Evolutionary conservation across 768 basidiomycete genomes (phyloP).

Genomic region (Austroboletus festivus): DNA sequence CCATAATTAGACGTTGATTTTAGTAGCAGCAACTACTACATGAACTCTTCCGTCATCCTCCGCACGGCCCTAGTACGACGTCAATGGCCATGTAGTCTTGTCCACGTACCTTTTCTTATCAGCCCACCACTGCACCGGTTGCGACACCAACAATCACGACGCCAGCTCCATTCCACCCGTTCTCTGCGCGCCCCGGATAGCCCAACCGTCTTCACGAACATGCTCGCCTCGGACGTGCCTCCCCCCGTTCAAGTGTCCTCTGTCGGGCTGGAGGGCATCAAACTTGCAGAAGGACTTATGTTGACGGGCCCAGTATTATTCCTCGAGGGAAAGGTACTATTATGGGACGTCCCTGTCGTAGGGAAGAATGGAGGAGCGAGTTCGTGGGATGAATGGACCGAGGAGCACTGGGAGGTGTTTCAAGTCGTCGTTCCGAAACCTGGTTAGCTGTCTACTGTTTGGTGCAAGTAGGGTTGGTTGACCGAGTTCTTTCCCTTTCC

Average conservation of each 20-base stretch:
- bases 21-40: too few relatives aligned
- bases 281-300: conserved; percentile 74
- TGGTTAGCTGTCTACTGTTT: conserved; percentile 46
- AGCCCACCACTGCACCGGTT: not conserved
- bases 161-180: conserved; percentile 16
- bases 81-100: not conserved
- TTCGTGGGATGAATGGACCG: conserved; percentile 67
- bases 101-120: not conserved
- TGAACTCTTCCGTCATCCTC: conserved; percentile 1
- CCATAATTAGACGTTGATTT: too few relatives aligned
- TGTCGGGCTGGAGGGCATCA: conserved; percentile 60
- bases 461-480: not conserved
- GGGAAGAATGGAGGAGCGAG: conserved; percentile 10
- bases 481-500: not conserved
- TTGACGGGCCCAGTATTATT: conserved; percentile 80
- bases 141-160: not conserved
- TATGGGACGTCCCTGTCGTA: conserved; percentile 77
- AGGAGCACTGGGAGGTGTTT: conserved; percentile 75
- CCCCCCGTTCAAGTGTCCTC: conserved; percentile 72
- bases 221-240: conserved; percentile 66
- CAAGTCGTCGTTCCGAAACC: conserved; percentile 82
- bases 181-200: conserved; percentile 11
- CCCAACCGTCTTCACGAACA: conserved; percentile 53
- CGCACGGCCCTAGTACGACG: conserved; percentile 6
- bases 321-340: conserved; percentile 77